Conservation (phyloP, 345 rosid genomes). For the Eutrema yunnanense region DNA sequence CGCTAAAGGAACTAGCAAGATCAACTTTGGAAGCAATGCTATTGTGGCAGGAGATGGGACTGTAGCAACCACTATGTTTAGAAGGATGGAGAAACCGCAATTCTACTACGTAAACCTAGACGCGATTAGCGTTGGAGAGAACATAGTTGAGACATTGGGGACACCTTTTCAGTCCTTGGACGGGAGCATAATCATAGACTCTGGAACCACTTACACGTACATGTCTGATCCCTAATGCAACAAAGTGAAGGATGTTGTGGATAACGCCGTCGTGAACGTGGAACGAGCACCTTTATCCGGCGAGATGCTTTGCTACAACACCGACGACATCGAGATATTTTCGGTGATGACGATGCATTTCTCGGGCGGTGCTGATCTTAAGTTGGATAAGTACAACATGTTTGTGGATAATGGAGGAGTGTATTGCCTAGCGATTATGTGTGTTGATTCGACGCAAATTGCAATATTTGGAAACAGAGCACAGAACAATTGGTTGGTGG, state of each 20-base stretch:
- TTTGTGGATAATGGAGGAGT: neutral
- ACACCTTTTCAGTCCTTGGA: constrained; percentile 1
- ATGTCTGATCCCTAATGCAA: neutral
- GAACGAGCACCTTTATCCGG: neutral
- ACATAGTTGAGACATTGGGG: constrained; percentile 1
- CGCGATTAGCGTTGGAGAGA: neutral
- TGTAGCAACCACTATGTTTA: neutral
- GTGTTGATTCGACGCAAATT: neutral
- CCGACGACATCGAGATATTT: neutral
- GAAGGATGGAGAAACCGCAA: neutral
- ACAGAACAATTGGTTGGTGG: constrained; percentile 8
- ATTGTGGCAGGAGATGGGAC: neutral
- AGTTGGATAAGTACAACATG: neutral
- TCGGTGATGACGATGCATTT: constrained; percentile 5
- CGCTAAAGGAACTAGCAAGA: constrained; percentile 7
- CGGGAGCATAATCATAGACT: constrained; percentile 1
- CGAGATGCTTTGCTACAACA: neutral
- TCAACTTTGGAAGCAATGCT: neutral
- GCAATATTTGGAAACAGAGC: constrained; percentile 16
- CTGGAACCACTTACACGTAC: neutral
- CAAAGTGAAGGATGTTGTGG: neutral
- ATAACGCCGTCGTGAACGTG: neutral
- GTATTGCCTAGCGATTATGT: neutral
- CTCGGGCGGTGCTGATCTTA: neutral
- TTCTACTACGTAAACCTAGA: constrained; percentile 16